These are phyloP conservation scores for Didymella segeticola DNA, from an alignment of 2,329 filamentous ascomycete species.

Conservation along the genomic window DNA sequence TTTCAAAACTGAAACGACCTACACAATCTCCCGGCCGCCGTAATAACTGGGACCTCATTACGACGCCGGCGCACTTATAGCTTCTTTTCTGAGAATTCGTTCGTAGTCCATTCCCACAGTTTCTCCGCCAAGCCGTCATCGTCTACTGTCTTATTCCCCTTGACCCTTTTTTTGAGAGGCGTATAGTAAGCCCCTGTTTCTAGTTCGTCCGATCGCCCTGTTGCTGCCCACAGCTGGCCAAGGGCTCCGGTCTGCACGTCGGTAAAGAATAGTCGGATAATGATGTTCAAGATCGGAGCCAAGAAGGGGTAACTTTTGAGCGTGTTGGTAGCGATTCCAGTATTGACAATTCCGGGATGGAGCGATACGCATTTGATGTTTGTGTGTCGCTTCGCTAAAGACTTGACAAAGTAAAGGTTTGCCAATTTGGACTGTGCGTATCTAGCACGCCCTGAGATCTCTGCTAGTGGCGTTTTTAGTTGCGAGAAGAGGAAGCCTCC, in stretches of 20 bases:
- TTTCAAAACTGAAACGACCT: too few relatives aligned
- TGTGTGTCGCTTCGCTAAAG: slow-evolving; percentile 52
- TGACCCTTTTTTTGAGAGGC: slow-evolving; percentile 41
- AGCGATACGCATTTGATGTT: slow-evolving; percentile 48
- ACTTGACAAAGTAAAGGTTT: slow-evolving; percentile 51
- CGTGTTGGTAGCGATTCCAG: slow-evolving; percentile 24
- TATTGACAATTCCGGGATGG: slow-evolving; percentile 55
- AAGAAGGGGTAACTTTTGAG: neutral
- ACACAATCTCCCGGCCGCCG: too few relatives aligned
- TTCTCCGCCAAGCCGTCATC: slow-evolving; percentile 23
- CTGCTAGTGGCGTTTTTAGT: neutral
- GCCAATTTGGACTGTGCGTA: slow-evolving; percentile 29
- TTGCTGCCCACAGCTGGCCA: slow-evolving; percentile 52
- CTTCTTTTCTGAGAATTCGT: slow-evolving; percentile 20
- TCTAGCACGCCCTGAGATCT: neutral
- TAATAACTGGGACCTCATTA: too few relatives aligned
- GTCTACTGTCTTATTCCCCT: slow-evolving; percentile 9
- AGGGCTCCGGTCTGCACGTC: slow-evolving; percentile 32
- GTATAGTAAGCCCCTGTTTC: slow-evolving; percentile 49
- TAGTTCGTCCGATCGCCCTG: slow-evolving; percentile 44
- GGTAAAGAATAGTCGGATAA: neutral
- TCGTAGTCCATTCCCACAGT: slow-evolving; percentile 33
- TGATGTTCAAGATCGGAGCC: neutral
- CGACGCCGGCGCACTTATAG: too few relatives aligned
- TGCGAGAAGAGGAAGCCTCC: neutral